Conservation (phyloP, 1,284 basidiomycete genomes). For the Ustilago bromivora region DNA sequence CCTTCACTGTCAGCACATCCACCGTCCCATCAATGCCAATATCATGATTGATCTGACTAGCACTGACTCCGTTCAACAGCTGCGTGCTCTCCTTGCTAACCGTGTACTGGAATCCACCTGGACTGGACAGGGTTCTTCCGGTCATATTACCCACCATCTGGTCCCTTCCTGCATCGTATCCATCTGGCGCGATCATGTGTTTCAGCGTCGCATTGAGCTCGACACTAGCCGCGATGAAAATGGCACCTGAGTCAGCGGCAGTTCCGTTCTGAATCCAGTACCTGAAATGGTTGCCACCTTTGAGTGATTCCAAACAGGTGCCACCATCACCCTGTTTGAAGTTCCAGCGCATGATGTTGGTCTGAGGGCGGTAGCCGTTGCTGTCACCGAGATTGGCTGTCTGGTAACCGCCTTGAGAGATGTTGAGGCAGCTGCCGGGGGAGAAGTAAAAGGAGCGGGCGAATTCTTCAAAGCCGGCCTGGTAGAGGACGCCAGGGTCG, state of each 20-base stretch:
- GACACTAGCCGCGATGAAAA: slow-evolving; percentile 64
- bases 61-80: slow-evolving; percentile 38
- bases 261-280: slow-evolving; percentile 65
- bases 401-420: slow-evolving; percentile 63
- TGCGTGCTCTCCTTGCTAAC: slow-evolving; percentile 42
- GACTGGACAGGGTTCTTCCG: slow-evolving; percentile 45
- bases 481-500: slow-evolving; percentile 48
- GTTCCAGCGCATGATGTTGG: slow-evolving; percentile 60
- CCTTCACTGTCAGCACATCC: slow-evolving; percentile 56
- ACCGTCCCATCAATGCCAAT: slow-evolving; percentile 63
- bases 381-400: slow-evolving; percentile 67
- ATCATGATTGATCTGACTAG: slow-evolving; percentile 63
- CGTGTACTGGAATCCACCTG: slow-evolving; percentile 54
- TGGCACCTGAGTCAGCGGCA: slow-evolving; percentile 56
- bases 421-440: slow-evolving; percentile 58
- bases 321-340: slow-evolving; percentile 56
- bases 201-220: slow-evolving; percentile 48
- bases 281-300: slow-evolving; percentile 66
- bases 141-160: slow-evolving; percentile 63
- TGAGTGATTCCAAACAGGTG: slow-evolving; percentile 57
- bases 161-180: slow-evolving; percentile 65
- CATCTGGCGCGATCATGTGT: slow-evolving; percentile 62
- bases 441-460: slow-evolving; percentile 54
- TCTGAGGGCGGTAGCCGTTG: slow-evolving; percentile 56
- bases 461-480: slow-evolving; percentile 56